Conservation (phyloP, 1,284 basidiomycete genomes). For the Ustilago loliicola region DNA sequence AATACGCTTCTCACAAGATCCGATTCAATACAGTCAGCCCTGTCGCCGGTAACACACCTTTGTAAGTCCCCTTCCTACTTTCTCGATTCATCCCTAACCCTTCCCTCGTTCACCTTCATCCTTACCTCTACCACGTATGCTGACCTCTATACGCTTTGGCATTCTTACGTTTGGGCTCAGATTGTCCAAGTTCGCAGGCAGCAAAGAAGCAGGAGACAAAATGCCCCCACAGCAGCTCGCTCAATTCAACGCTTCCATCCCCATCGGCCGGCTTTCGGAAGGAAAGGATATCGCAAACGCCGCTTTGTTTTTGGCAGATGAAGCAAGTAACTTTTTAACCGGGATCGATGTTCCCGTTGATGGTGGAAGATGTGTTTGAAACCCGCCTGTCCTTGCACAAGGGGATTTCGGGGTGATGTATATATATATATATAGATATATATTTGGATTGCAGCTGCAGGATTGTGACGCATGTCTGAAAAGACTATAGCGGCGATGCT, state of each 20-base stretch:
- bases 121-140: too few species aligned
- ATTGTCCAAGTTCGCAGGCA: conserved; percentile 41
- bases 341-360: conserved; percentile 51
- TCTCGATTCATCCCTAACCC: neutral
- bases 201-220: conserved; percentile 28
- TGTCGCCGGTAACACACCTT: conserved; percentile 54
- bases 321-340: conserved; percentile 30
- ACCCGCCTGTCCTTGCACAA: too few species aligned
- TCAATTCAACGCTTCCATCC: conserved; percentile 40
- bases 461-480: too few species aligned
- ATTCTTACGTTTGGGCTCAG: conserved; percentile 5
- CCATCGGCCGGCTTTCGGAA: conserved; percentile 36
- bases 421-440: too few species aligned
- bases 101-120: too few species aligned
- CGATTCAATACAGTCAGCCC: conserved; percentile 50
- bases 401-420: too few species aligned
- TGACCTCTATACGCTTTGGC: too few species aligned
- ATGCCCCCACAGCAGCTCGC: conserved; percentile 16
- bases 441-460: too few species aligned
- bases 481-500: too few species aligned
- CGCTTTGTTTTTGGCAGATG: conserved; percentile 51
- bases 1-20: conserved; percentile 40
- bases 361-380: conserved; percentile 47
- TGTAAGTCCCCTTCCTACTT: conserved; percentile 26
- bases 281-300: conserved; percentile 50